Evolutionary conservation across 1,284 basidiomycete genomes (phyloP), one percentile per base, ranked within the genome.

Genomic region (Puccinia novopanici): DNA sequence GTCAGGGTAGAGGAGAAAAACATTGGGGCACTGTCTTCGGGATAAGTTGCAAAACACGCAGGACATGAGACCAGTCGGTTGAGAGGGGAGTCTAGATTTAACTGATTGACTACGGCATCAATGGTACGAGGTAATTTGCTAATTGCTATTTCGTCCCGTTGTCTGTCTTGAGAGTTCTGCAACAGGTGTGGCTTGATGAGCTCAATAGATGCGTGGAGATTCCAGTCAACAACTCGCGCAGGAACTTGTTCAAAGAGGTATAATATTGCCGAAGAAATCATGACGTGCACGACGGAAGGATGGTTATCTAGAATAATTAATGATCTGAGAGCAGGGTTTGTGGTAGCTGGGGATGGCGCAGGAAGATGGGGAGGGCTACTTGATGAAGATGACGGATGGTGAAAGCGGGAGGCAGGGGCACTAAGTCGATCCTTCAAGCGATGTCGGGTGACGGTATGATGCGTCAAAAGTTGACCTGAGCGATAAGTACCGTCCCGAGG

Each of bases 1-100:
- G 67, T 70, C 0, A 70, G 45, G n/a, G 67, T 50, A 27, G 67
- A 70, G n/a, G 67, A 50, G 24, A 42, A 70, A 30, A 30, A 50
- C 0, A n/a, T 10, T 0, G 45, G 67, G 5, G 24, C n/a, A 5
- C 22, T 50, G 45, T 42, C 13, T 3, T 37, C 15, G 1, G 34
- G 34, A 50, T 70, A 50, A 34, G 42, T 70, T 27, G 42, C 67
- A 50, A 70, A 70, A 45, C 67, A 70, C 5, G 12, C 45, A 30
- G 67, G 42, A 27, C 19, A 68, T 3, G 67, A 9, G 15, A 52
- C 19, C 22, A 50, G 42, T 3, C 9, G 22, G 3, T 22, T 24
- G 19, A 68, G 12, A 4, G 24, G 13, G 8, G 67, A 2, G 4
- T 68, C n/a, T 48, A 68, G 17, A 8, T n/a, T 9, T 34, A 68